A percentile compares a stretch with the other conserved stretches of the same genome.
Evolutionary conservation across 129 eudicot species (phyloP).

Genomic region (Pittosporum tobira): DNA sequence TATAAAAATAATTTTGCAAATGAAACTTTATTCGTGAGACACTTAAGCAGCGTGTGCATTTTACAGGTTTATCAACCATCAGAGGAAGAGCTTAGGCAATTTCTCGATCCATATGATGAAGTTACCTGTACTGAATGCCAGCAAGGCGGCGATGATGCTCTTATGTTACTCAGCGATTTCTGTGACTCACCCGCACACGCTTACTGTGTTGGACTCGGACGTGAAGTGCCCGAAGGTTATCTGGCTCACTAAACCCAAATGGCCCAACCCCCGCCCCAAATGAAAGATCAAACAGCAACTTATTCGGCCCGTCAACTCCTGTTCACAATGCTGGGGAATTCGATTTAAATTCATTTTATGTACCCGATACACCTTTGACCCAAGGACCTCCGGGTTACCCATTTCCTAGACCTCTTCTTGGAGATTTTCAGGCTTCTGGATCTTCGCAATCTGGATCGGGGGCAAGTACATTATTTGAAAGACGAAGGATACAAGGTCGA

Average conservation of each 20-base stretch:
- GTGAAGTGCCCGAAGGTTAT: constrained; percentile 88
- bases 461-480: constrained; percentile 49
- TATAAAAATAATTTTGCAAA: too few species aligned
- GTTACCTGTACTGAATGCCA: constrained; percentile 87
- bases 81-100: constrained; percentile 91
- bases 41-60: constrained; percentile 1
- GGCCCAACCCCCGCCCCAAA: constrained; percentile 33
- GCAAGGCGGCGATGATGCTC: constrained; percentile 92
- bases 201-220: constrained; percentile 93
- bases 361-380: constrained; percentile 67
- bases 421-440: constrained; percentile 30
- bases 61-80: constrained; percentile 93
- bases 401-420: constrained; percentile 32
- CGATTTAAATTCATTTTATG: constrained; percentile 67
- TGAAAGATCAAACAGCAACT: constrained; percentile 36
- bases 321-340: constrained; percentile 38
- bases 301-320: constrained; percentile 41
- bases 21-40: too few species aligned
- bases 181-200: constrained; percentile 99
- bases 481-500: constrained; percentile 61
- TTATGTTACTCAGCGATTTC: constrained; percentile 82
- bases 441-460: constrained; percentile 41
- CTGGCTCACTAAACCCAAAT: constrained; percentile 42
- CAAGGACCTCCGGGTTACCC: constrained; percentile 32
- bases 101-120: constrained; percentile 78